These are phyloP conservation scores for Coemansia sp. DNA, from an alignment of 192 early-diverging fungal genomes.

Conservation along the genomic window DNA sequence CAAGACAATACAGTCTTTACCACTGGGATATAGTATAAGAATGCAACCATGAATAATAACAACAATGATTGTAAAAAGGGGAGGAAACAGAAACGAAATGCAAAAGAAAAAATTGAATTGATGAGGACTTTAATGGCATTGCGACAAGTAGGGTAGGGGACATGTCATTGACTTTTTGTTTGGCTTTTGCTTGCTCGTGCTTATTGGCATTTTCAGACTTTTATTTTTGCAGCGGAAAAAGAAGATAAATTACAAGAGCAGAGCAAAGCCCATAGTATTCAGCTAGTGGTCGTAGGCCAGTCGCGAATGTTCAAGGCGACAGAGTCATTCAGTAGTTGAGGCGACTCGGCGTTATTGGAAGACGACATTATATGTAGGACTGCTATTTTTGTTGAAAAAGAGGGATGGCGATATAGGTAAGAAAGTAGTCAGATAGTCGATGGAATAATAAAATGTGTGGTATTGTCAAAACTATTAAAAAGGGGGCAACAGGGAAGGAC, in stretches of 20 bases:
- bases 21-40: conserved; percentile 16
- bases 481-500: not conserved
- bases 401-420: not conserved
- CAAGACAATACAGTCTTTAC: not conserved
- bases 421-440: not conserved
- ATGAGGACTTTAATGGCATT: not conserved
- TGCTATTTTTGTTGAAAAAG: not conserved
- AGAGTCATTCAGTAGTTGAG: not conserved
- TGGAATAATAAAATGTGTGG: not conserved
- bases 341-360: not conserved
- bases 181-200: too few relatives aligned
- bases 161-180: not conserved
- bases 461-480: not conserved
- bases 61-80: not conserved
- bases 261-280: not conserved
- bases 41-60: conserved; percentile 14
- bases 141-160: not conserved
- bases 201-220: too few relatives aligned
- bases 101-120: not conserved
- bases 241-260: not conserved
- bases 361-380: not conserved
- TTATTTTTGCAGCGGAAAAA: too few relatives aligned
- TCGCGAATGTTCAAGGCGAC: not conserved
- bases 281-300: not conserved
- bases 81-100: not conserved